Percentiles rank a stretch among this genome's conserved stretches.
Conservation (phyloP, 495 filamentous ascomycete genomes). For the Podospora comata region DNA sequence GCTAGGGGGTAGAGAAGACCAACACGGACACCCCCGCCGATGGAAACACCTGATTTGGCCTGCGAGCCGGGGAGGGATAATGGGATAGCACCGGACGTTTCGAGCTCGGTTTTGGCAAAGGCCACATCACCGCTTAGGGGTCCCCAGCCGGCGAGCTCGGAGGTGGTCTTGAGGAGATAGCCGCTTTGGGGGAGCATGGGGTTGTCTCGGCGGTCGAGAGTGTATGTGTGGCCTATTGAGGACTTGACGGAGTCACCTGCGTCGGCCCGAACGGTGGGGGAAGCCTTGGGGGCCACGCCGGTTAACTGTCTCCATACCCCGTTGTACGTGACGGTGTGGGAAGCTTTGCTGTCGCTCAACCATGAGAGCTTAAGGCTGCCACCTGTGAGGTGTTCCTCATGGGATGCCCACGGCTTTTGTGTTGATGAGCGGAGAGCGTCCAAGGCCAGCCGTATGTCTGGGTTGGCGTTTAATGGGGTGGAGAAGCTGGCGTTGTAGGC, state of each 20-base stretch:
- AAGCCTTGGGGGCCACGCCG: slow-evolving; percentile 66
- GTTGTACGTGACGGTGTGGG: slow-evolving; percentile 74
- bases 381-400: slow-evolving; percentile 86
- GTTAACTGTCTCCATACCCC: slow-evolving; percentile 87
- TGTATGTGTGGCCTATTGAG: slow-evolving; percentile 76
- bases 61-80: slow-evolving; percentile 64
- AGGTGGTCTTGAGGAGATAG: slow-evolving; percentile 68
- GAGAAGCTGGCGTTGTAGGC: slow-evolving; percentile 83
- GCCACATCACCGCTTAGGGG: slow-evolving; percentile 82
- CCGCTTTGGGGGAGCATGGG: slow-evolving; percentile 77
- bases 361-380: slow-evolving; percentile 73
- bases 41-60: slow-evolving; percentile 65
- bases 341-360: slow-evolving; percentile 57
- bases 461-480: slow-evolving; percentile 74
- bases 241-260: slow-evolving; percentile 91
- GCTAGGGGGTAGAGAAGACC: slow-evolving; percentile 58
- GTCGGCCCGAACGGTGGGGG: slow-evolving; percentile 73
- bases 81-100: slow-evolving; percentile 69
- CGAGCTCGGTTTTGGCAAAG: slow-evolving; percentile 83
- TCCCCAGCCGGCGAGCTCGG: slow-evolving; percentile 85
- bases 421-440: slow-evolving; percentile 77
- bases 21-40: slow-evolving; percentile 49
- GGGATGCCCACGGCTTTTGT: slow-evolving; percentile 84
- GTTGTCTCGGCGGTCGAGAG: slow-evolving; percentile 72
- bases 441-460: slow-evolving; percentile 68